Evolutionary conservation across 495 filamentous ascomycete species (phyloP), one percentile per base, ranked within the genome.

Genomic region (Daldinia caldariorum): DNA sequence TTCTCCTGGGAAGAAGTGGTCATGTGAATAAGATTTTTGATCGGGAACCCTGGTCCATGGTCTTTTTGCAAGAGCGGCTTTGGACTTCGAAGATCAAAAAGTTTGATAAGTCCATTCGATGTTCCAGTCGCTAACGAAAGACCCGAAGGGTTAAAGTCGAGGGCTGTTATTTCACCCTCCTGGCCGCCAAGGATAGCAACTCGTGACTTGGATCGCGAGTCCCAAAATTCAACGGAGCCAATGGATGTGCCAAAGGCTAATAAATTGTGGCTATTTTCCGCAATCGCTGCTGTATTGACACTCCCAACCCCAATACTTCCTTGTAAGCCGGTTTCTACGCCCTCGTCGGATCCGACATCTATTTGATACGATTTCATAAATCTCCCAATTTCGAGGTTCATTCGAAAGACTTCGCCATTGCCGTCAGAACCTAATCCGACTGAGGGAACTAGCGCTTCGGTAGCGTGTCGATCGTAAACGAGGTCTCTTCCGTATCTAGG

Each of bases 151-250:
- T 92, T 89, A 79, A 97, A 99, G 61, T 96, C 88, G 32, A 98
- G 79, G 0, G 94, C 90, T 0, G 96, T 97, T 45, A 97, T 89
- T 72, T 93, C 92, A 29, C 90, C 84, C 53, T 90, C 86, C 18
- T 85, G 83, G 0, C 79, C 77, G 8, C 88, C 82, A 4, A 99
- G 82, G 20, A 93, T 82, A 22, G 92, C 93, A n/a, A 95, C 89
- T 31, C 93, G 86, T 61, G 88, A 89, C 74, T 92, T 90, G 59
- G 89, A 90, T 67, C 96, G 85, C 3, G 94, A 85, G 76, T 99
- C 96, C 91, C 92, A 99, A 69, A 98, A 93, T 70, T 98, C 96
- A 34, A 98, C 94, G 6, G 93, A 96, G n/a, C 96, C 94, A 41
- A 92, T 80, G 2, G 92, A 91, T n/a, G 96, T 98, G 35, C 96